Evolutionary conservation across 164 flowering plant genomes (phyloP).

Genomic region (Aristolochia fimbriata): DNA sequence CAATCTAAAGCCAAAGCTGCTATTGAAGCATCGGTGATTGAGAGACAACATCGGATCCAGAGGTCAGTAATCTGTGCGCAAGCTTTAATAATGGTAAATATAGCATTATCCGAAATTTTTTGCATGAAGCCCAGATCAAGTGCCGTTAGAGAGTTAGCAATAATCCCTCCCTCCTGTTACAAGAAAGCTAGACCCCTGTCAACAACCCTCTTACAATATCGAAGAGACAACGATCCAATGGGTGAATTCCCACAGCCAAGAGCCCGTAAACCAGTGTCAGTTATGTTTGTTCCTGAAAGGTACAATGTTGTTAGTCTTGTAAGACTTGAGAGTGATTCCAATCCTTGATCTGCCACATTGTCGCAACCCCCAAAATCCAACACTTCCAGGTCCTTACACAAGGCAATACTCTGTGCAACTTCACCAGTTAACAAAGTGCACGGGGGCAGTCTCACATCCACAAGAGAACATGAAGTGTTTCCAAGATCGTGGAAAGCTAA

Average conservation of each 20-base stretch:
- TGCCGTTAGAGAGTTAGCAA: slow-evolving; percentile 17
- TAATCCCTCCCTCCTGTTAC: slow-evolving; percentile 17
- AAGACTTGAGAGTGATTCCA: slow-evolving; percentile 20
- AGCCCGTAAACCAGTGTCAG: slow-evolving; percentile 26
- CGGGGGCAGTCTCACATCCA: slow-evolving; percentile 24
- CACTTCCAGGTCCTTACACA: slow-evolving; percentile 21
- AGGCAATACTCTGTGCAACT: slow-evolving; percentile 21
- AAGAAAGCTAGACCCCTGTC: slow-evolving; percentile 29
- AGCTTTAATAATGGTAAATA: slow-evolving; percentile 12
- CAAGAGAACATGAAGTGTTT: slow-evolving; percentile 19
- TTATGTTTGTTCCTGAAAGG: slow-evolving; percentile 32
- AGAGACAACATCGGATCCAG: slow-evolving; percentile 24
- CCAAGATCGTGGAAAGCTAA: slow-evolving; percentile 28
- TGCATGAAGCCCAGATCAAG: slow-evolving; percentile 39
- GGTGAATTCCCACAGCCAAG: slow-evolving; percentile 22
- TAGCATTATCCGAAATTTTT: slow-evolving; percentile 26
- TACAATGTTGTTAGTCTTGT: slow-evolving; percentile 19
- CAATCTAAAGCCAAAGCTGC: slow-evolving; percentile 17
- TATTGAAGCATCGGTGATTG: slow-evolving; percentile 29
- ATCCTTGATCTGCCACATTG: slow-evolving; percentile 29
- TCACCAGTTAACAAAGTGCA: slow-evolving; percentile 38
- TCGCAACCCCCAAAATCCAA: slow-evolving; percentile 31
- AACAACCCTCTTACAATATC: slow-evolving; percentile 37
- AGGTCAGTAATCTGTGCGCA: slow-evolving; percentile 23
- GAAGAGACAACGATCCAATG: slow-evolving; percentile 21